Percentiles rank a stretch among this genome's conserved stretches.
Evolutionary conservation across 2,329 filamentous ascomycete genomes (phyloP).

Genomic region (Penicillium digitatum): DNA sequence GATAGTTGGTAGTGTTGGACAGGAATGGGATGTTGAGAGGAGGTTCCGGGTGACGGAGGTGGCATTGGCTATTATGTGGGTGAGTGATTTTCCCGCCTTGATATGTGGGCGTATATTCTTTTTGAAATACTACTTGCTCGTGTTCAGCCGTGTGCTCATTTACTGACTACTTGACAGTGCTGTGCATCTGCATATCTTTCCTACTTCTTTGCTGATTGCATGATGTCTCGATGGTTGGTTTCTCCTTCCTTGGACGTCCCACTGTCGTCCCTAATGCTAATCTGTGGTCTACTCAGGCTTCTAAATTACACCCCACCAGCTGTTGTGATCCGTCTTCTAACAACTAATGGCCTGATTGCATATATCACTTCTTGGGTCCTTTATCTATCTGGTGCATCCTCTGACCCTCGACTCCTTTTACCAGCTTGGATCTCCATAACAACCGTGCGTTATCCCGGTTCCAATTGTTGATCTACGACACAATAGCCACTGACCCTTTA

Average conservation of each 20-base stretch:
- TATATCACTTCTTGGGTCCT: conserved; percentile 71
- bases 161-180: conserved; percentile 47
- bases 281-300: conserved; percentile 54
- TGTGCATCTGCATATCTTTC: conserved; percentile 72
- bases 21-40: conserved; percentile 45
- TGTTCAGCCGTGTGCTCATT: not conserved
- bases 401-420: conserved; percentile 66
- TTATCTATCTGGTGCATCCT: conserved; percentile 64
- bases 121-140: conserved; percentile 6
- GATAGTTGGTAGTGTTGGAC: conserved; percentile 36
- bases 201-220: conserved; percentile 78
- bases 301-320: conserved; percentile 75
- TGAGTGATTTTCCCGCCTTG: conserved; percentile 39
- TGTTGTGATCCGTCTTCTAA: conserved; percentile 73
- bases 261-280: not conserved
- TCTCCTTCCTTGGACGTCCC: not conserved
- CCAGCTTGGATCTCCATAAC: conserved; percentile 76
- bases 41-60: conserved; percentile 63
- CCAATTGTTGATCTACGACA: not conserved
- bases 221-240: conserved; percentile 74
- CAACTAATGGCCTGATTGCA: conserved; percentile 69
- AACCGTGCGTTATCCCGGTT: conserved; percentile 51
- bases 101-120: conserved; percentile 21
- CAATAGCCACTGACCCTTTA: not conserved
- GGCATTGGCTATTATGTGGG: conserved; percentile 69